Conservation (phyloP, 495 filamentous ascomycete species). For the Neurospora terricola region DNA sequence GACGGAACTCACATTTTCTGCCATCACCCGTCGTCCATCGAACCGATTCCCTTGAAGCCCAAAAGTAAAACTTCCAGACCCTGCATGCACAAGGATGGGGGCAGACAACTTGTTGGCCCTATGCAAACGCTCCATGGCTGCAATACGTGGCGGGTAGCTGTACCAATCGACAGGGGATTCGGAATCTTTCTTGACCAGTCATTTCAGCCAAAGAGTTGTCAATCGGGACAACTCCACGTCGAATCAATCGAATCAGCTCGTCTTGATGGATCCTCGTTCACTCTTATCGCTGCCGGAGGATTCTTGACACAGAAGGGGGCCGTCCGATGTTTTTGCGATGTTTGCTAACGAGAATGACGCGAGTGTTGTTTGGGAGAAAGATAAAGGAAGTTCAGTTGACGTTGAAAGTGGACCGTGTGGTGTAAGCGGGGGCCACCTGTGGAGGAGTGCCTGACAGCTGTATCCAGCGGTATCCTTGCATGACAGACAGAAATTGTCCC, state of each 20-base stretch:
- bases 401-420: neutral
- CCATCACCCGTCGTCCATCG: neutral
- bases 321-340: neutral
- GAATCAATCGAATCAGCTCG: neutral
- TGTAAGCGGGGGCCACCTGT: neutral
- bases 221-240: neutral
- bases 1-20: neutral
- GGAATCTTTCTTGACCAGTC: neutral
- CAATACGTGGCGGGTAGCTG: neutral
- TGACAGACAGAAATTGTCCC: neutral
- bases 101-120: neutral
- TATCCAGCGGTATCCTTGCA: neutral
- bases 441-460: neutral
- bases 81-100: neutral
- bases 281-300: neutral
- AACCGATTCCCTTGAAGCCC: neutral
- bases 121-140: neutral
- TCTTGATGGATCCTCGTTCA: neutral
- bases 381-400: neutral
- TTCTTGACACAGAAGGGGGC: neutral
- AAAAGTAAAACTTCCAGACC: neutral
- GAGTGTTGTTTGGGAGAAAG: neutral
- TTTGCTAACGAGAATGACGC: neutral
- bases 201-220: neutral
- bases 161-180: neutral